Evolutionary conservation across 2,329 filamentous ascomycete genomes (phyloP).

Genomic region (Zasmidium angulare): DNA sequence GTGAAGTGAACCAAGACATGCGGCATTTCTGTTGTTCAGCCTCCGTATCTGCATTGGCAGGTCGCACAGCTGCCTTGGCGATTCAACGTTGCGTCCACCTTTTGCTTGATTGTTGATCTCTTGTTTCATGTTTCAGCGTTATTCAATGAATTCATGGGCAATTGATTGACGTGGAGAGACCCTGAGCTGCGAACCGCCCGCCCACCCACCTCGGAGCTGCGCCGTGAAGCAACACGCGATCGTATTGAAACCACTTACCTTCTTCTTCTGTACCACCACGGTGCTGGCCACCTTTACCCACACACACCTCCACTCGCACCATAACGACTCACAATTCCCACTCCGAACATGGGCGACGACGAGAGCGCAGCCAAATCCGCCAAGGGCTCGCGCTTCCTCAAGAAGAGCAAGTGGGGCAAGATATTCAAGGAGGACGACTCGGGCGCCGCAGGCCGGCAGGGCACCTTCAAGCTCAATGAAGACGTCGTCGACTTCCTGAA

Average conservation of each 20-base stretch:
- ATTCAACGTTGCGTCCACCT: neutral
- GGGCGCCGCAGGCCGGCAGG: conserved; percentile 8
- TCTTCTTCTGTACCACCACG: neutral
- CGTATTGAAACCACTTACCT: neutral
- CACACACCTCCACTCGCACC: neutral
- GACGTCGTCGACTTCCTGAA: conserved; percentile 61
- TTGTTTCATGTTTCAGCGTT: neutral
- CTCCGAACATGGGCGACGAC: neutral
- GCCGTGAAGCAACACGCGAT: neutral
- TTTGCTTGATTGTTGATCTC: neutral
- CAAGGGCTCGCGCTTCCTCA: conserved; percentile 26
- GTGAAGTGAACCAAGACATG: neutral
- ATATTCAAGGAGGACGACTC: conserved; percentile 29
- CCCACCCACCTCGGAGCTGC: neutral
- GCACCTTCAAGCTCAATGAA: conserved; percentile 37
- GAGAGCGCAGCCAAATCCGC: neutral
- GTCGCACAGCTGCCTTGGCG: neutral
- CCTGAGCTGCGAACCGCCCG: neutral
- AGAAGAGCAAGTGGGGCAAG: conserved; percentile 35
- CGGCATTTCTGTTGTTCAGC: neutral
- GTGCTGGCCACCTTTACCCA: neutral
- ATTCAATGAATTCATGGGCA: too few species aligned
- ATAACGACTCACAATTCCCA: neutral
- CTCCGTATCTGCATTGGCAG: neutral
- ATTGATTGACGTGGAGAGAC: neutral